A percentile compares a stretch with the other conserved stretches of the same genome.
Conservation (phyloP, 352 stramenopile genomes). For the Phytophthora nicotianae region DNA sequence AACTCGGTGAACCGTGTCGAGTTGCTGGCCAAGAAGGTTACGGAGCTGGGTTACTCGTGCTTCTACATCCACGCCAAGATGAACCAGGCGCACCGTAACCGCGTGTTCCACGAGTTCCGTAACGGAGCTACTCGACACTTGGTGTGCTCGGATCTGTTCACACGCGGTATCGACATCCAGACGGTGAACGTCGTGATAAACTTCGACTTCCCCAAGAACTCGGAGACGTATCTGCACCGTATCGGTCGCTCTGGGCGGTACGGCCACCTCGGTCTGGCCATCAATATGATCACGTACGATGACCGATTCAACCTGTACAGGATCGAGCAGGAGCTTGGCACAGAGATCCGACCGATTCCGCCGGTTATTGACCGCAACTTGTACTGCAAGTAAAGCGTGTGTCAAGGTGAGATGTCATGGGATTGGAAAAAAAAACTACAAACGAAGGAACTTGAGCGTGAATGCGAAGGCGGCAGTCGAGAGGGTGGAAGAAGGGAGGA, state of each 20-base stretch:
- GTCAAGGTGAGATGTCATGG: conserved; percentile 8
- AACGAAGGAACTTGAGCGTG: conserved; percentile 17
- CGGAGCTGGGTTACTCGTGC: conserved; percentile 98
- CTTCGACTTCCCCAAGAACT: conserved; percentile 99
- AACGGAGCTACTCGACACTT: conserved; percentile 97
- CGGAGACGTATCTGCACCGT: conserved; percentile 99
- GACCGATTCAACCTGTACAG: conserved; percentile 97
- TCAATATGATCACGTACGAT: conserved; percentile 99
- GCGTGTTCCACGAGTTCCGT: conserved; percentile 99
- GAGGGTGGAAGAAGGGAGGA: background rate
- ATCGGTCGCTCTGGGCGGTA: conserved; percentile 99
- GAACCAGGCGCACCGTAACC: conserved; percentile 99
- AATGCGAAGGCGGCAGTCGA: conserved; percentile 30
- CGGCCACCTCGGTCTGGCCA: conserved; percentile 98
- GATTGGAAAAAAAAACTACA: background rate
- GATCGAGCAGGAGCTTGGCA: conserved; percentile 99
- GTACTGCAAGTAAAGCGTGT: conserved; percentile 92
- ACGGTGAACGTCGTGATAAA: conserved; percentile 99
- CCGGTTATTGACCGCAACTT: conserved; percentile 98
- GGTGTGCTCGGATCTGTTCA: conserved; percentile 99
- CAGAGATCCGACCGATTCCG: conserved; percentile 99
- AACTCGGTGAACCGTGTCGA: conserved; percentile 99
- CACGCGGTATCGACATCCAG: conserved; percentile 99
- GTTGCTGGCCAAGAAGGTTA: conserved; percentile 99
- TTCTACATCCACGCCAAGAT: conserved; percentile 99